Evolutionary conservation across 2,329 filamentous ascomycete genomes (phyloP), one percentile per base, ranked within the genome.

Genomic region (Sarocladium oryzae): DNA sequence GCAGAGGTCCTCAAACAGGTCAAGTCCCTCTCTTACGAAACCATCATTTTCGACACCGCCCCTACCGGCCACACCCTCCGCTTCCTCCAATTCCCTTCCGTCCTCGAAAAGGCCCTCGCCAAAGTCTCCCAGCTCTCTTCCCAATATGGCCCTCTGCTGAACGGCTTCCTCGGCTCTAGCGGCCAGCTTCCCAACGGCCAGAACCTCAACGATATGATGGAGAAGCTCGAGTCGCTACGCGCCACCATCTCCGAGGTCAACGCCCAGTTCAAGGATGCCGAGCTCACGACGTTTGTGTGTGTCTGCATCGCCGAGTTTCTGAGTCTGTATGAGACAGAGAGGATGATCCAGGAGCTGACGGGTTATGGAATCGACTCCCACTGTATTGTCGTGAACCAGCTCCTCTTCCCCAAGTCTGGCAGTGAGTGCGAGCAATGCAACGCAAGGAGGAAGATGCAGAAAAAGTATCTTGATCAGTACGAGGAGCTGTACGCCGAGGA

Each of bases 1-100:
- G 93, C 93, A 67, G 93, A 99, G 75, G 93, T 99, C 57, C 81
- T 99, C 63, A 99, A 99, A 73, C 93, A 99, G 72, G 93, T 99
- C 74, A 97, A 97, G 74, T 95, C 89, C 36, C 87, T 97, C 66
- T 95, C 90, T 48, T 99, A 99, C 80, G 93, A 97, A 70, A 89
- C 92, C 63, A 97, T 99, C 73, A 89, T 99, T 69, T 99, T 99
- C 80, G 93, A 99, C 70, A 99, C 93, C 30, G 93, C 93, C 3
- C 93, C 93, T 15, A 99, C 93, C 15, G 93, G 93, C 60, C 93
- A 99, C 78, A 99, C 93, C 2, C 85, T 99, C 54, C 92, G 93
- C 62, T 99, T 99, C 79, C 82, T 99, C 53, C 93, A 99, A 68
- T 99, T 99, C 74, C 93, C 93, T 15, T 93, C 90, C 9, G 91